These are phyloP conservation scores for Basidiobolus meristosporus DNA, from an alignment of 371 early-diverging fungal species.

Conservation along the genomic window DNA sequence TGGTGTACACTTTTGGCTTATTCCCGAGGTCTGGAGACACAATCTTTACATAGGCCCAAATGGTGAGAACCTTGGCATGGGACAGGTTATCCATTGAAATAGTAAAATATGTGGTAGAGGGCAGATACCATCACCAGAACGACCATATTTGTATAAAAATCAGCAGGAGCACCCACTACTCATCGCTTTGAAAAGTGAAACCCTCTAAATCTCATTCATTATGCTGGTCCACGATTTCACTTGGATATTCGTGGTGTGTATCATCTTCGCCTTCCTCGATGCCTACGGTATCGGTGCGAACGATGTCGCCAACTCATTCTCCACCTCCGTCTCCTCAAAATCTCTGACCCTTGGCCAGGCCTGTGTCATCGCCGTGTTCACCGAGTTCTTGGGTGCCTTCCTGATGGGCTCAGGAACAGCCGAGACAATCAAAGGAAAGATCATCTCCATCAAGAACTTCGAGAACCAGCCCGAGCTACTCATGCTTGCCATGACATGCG, in stretches of 20 bases:
- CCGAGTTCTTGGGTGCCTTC: conserved; percentile 74
- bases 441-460: conserved; percentile 30
- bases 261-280: conserved; percentile 41
- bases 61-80: no score
- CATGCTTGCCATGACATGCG: conserved; percentile 69
- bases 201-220: no score
- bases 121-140: no score
- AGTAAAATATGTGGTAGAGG: no score
- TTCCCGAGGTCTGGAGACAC: no score
- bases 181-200: no score
- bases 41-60: no score
- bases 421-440: conserved; percentile 56
- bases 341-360: conserved; percentile 58
- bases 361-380: conserved; percentile 54
- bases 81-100: no score
- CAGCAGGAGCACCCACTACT: no score
- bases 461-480: conserved; percentile 38
- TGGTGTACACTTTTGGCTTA: no score
- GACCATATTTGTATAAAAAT: no score
- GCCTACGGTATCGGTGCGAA: conserved; percentile 70
- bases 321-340: conserved; percentile 64
- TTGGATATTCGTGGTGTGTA: conserved; percentile 53
- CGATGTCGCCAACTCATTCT: conserved; percentile 78
- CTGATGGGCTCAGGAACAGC: conserved; percentile 55
- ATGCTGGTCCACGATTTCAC: no score